phyloP scores from a whole-genome alignment of 352 stramenopile genomes.

The Aphanomyces cochlioides region DNA sequence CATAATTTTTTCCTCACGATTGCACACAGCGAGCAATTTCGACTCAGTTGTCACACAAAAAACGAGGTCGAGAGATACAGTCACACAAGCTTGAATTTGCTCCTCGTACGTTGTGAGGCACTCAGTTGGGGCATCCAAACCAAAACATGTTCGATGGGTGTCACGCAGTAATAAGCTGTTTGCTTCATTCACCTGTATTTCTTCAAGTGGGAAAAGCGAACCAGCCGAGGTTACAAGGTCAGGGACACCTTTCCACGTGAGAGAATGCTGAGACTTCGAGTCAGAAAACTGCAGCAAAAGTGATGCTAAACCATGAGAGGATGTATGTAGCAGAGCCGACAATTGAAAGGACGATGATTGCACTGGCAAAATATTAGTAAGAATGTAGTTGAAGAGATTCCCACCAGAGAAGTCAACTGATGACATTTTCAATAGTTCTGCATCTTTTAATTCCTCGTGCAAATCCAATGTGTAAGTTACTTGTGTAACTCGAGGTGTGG shows the following conservation, averaged over 20 bases:
- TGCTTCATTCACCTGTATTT: not conserved
- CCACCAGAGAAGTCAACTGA: not conserved
- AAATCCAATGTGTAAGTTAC: conserved; percentile 2
- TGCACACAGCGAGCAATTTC: not conserved
- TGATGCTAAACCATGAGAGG: not conserved
- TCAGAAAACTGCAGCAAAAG: not conserved
- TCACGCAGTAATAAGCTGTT: not conserved
- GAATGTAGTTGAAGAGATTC: not conserved
- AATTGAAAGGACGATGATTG: not conserved
- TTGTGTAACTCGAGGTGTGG: conserved; percentile 1
- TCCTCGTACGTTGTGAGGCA: not conserved
- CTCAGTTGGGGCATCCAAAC: not conserved
- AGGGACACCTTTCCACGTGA: too few relatives aligned
- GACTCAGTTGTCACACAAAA: not conserved
- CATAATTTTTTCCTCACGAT: not conserved
- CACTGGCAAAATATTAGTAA: not conserved
- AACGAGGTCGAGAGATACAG: not conserved
- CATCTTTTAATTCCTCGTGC: not conserved
- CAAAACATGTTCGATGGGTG: not conserved
- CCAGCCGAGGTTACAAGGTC: too few relatives aligned
- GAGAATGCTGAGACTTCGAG: too few relatives aligned
- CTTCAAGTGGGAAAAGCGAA: too few relatives aligned
- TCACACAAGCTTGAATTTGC: not conserved
- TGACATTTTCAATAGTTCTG: not conserved
- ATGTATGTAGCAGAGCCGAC: not conserved